Conservation (phyloP, 306 rosid genomes). For the Fragaria vesca region DNA sequence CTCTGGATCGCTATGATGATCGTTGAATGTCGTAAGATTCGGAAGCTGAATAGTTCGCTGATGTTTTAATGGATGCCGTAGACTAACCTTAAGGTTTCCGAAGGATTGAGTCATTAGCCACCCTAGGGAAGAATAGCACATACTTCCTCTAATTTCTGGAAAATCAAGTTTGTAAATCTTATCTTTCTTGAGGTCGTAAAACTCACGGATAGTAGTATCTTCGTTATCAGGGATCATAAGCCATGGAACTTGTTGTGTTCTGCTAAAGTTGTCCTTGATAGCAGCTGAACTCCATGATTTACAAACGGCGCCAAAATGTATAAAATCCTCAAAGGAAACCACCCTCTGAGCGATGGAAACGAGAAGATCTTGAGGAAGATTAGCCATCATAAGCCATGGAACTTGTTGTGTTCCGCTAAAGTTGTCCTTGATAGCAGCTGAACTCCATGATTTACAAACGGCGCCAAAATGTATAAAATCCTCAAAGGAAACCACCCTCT, state of each 20-base stretch:
- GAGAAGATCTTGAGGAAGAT: background rate
- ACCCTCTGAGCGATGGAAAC: background rate
- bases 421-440: background rate
- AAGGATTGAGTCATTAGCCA: background rate
- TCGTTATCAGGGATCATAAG: background rate
- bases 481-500: background rate
- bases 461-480: background rate
- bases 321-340: background rate
- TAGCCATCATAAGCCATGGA: conserved; percentile 11
- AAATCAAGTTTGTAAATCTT: background rate
- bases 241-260: conserved; percentile 9
- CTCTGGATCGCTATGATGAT: background rate
- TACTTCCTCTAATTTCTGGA: background rate
- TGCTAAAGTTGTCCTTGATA: background rate
- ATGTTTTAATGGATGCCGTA: background rate
- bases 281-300: background rate
- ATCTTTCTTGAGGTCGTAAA: background rate
- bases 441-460: background rate
- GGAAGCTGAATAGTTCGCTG: background rate
- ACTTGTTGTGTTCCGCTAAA: background rate
- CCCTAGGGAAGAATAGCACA: conserved; percentile 8
- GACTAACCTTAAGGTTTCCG: background rate
- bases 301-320: background rate
- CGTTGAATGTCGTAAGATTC: background rate
- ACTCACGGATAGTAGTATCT: background rate